A percentile compares a stretch with the other conserved stretches of the same genome.
Evolutionary conservation across 83 land plant species (phyloP).

Genomic region (Picea abies): DNA sequence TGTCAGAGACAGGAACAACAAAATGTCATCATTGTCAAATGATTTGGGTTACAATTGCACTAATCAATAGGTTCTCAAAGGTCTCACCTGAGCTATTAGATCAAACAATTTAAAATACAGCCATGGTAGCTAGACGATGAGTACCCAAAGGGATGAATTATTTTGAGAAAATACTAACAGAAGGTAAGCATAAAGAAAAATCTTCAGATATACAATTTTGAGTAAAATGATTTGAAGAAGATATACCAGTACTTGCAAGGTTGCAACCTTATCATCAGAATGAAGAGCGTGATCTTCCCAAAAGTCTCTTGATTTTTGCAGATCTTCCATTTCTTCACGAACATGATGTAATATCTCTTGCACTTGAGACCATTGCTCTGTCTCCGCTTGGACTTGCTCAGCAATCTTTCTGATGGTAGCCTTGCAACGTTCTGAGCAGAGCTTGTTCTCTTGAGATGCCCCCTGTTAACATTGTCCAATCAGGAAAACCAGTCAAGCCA

Average conservation of each 20-base stretch:
- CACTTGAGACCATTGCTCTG: slow-evolving; percentile 68
- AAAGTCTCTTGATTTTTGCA: slow-evolving; percentile 46
- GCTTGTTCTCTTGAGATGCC: not conserved
- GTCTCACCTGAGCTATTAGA: no score
- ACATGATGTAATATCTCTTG: slow-evolving; percentile 55
- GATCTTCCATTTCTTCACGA: slow-evolving; percentile 55
- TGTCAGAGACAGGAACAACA: not conserved
- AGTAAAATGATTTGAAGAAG: not conserved
- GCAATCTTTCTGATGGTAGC: slow-evolving; percentile 40
- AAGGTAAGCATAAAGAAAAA: no score
- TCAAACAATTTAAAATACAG: no score
- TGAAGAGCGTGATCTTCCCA: slow-evolving; percentile 50
- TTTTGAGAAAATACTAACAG: not conserved
- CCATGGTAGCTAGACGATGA: not conserved
- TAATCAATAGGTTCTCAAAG: not conserved
- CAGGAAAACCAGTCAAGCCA: not conserved
- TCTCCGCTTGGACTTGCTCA: slow-evolving; percentile 57
- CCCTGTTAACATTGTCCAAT: not conserved
- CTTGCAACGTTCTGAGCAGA: slow-evolving; percentile 45
- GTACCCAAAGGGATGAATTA: not conserved
- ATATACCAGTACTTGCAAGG: slow-evolving; percentile 31
- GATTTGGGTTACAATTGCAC: not conserved
- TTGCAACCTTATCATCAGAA: slow-evolving; percentile 32
- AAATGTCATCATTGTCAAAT: not conserved
- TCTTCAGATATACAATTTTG: not conserved